Conservation (phyloP, 352 stramenopile genomes). For the Pythium monospermum region DNA sequence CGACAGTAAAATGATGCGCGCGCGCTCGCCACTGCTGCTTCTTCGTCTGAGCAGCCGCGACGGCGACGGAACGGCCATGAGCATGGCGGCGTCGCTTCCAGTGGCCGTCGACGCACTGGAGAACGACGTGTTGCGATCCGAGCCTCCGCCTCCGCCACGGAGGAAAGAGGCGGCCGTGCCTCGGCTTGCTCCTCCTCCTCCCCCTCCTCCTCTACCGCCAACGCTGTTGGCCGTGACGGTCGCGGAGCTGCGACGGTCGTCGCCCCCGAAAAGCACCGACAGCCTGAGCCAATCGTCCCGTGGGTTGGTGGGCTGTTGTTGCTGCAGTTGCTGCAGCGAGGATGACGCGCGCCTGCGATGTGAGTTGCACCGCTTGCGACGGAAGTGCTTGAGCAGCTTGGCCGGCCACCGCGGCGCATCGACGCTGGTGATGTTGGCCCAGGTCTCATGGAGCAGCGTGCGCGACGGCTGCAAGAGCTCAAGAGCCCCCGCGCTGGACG, state of each 20-base stretch:
- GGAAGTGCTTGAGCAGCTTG: slow-evolving; percentile 18
- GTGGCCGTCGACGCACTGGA: slow-evolving; percentile 8
- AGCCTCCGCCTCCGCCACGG: background rate
- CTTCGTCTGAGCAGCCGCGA: slow-evolving; percentile 13
- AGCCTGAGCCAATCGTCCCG: slow-evolving; percentile 12
- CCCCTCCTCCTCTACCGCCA: no score
- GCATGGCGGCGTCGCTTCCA: background rate
- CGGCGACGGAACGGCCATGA: slow-evolving; percentile 1
- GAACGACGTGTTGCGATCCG: slow-evolving; percentile 17
- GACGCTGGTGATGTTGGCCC: slow-evolving; percentile 28
- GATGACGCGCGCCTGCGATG: slow-evolving; percentile 1
- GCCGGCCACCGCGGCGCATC: slow-evolving; percentile 23
- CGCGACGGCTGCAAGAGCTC: slow-evolving; percentile 47
- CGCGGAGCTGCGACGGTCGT: slow-evolving; percentile 18
- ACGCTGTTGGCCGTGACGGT: slow-evolving; percentile 8
- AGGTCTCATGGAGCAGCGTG: slow-evolving; percentile 37
- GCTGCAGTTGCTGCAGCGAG: background rate
- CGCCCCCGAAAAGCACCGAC: slow-evolving; percentile 8
- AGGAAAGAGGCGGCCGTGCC: background rate
- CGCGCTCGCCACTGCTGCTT: slow-evolving; percentile 28
- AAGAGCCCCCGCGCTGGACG: slow-evolving; percentile 19
- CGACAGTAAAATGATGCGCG: slow-evolving; percentile 56
- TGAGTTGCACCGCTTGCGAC: slow-evolving; percentile 6
- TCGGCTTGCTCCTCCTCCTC: no score
- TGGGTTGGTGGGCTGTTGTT: no score